phyloP scores from a whole-genome alignment of 495 filamentous ascomycete genomes.

The Penicillium dipodomyicola region DNA sequence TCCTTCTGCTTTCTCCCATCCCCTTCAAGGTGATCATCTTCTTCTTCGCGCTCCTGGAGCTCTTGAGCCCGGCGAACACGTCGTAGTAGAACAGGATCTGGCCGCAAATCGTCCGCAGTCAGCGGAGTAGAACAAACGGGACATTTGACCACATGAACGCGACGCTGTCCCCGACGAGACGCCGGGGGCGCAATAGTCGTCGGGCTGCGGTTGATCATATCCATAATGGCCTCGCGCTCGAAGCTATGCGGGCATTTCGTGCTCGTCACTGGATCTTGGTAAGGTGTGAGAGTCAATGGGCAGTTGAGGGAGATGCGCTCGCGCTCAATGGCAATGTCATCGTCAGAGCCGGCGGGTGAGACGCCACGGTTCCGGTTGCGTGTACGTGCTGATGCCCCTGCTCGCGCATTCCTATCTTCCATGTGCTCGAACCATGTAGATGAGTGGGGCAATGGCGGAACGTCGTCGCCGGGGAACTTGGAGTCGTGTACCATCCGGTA shows the following conservation, averaged over 20 bases:
- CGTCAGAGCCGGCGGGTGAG: constrained; percentile 54
- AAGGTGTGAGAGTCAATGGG: constrained; percentile 72
- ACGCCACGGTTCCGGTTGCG: constrained; percentile 30
- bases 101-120: constrained; percentile 40
- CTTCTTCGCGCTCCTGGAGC: constrained; percentile 33
- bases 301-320: constrained; percentile 73
- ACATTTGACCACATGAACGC: constrained; percentile 41
- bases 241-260: constrained; percentile 80
- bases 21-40: constrained; percentile 36
- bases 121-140: constrained; percentile 48
- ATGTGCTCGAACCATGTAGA: constrained; percentile 68
- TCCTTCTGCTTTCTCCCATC: constrained; percentile 12
- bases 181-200: constrained; percentile 23
- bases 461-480: constrained; percentile 60
- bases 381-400: constrained; percentile 14
- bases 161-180: constrained; percentile 18
- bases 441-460: constrained; percentile 61
- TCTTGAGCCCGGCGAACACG: constrained; percentile 41
- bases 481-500: constrained; percentile 75
- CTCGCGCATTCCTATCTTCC: constrained; percentile 36
- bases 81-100: constrained; percentile 43
- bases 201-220: constrained; percentile 52
- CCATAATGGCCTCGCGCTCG: constrained; percentile 67
- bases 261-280: constrained; percentile 71
- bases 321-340: constrained; percentile 71